These are phyloP conservation scores for Geranium brycei DNA, from an alignment of 345 rosid species.

Conservation along the genomic window DNA sequence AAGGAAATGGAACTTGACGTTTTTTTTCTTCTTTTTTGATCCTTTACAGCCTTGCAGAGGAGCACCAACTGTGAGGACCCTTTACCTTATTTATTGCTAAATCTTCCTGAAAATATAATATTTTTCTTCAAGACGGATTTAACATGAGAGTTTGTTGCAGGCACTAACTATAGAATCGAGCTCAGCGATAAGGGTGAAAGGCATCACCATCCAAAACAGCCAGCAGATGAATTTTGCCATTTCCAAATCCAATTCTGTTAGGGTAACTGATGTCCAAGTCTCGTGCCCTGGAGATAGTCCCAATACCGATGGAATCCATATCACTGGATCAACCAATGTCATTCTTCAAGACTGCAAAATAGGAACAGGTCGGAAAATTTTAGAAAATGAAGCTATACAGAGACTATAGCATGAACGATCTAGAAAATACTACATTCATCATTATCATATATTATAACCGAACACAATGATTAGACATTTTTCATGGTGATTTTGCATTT, in stretches of 20 bases:
- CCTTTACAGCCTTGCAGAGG: constrained; percentile 77
- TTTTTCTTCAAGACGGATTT: not conserved
- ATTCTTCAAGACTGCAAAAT: constrained; percentile 75
- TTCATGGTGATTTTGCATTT: constrained; percentile 10
- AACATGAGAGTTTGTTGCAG: constrained; percentile 29
- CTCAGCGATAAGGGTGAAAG: constrained; percentile 55
- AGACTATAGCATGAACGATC: too few species aligned
- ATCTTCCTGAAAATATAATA: too few species aligned
- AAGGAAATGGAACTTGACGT: constrained; percentile 10
- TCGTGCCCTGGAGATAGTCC: constrained; percentile 89
- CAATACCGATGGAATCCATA: constrained; percentile 92
- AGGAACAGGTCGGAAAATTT: constrained; percentile 62
- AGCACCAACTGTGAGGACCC: constrained; percentile 63
- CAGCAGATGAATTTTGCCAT: constrained; percentile 92
- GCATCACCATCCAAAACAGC: constrained; percentile 77
- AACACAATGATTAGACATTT: not conserved
- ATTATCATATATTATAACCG: too few species aligned
- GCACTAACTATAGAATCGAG: constrained; percentile 90
- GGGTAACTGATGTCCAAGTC: constrained; percentile 49
- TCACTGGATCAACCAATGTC: constrained; percentile 65
- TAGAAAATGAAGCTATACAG: too few species aligned
- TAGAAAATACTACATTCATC: too few species aligned
- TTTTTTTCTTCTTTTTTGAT: constrained; percentile 3
- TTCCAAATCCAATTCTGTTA: constrained; percentile 47
- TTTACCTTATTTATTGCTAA: constrained; percentile 6